phyloP scores from a whole-genome alignment of 805 yeast genomes.

The Saccharomycopsis microspora region DNA sequence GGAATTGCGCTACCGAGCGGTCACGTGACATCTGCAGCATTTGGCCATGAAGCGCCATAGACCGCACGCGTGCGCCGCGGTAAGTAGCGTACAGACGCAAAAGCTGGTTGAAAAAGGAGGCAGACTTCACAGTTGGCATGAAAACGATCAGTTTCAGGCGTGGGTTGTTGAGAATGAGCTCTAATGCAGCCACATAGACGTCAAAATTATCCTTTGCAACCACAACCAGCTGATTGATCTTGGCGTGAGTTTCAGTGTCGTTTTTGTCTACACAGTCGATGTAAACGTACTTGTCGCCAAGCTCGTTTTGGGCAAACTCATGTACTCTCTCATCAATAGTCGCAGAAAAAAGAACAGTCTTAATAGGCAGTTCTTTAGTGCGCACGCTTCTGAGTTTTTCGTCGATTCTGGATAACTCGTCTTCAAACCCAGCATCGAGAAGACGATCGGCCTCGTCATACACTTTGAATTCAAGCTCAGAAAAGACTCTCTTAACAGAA shows the following conservation, averaged over 20 bases:
- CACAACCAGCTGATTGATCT: constrained; percentile 57
- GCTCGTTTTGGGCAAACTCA: constrained; percentile 46
- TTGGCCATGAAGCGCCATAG: constrained; percentile 51
- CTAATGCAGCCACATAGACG: constrained; percentile 44
- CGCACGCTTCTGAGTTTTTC: constrained; percentile 30
- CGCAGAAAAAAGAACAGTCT: constrained; percentile 77
- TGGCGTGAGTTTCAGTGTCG: constrained; percentile 71
- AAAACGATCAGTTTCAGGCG: constrained; percentile 74
- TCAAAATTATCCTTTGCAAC: constrained; percentile 44
- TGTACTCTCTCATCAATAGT: constrained; percentile 66
- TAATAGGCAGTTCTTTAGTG: constrained; percentile 25
- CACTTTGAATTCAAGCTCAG: constrained; percentile 48
- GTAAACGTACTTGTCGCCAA: constrained; percentile 42
- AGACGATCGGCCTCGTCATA: constrained; percentile 90
- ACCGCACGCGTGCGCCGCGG: not conserved
- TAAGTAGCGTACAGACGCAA: constrained; percentile 1
- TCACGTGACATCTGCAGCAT: constrained; percentile 61
- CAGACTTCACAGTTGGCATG: constrained; percentile 65
- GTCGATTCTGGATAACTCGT: constrained; percentile 49
- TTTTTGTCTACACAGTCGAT: constrained; percentile 66
- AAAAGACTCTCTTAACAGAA: constrained; percentile 28
- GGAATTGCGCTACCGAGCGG: constrained; percentile 42
- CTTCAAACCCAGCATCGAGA: constrained; percentile 70
- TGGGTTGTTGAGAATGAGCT: constrained; percentile 19
- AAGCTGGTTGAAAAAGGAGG: constrained; percentile 37